phyloP scores from a whole-genome alignment of 2,329 filamentous ascomycete genomes.

The Ascochyta koolunga region DNA sequence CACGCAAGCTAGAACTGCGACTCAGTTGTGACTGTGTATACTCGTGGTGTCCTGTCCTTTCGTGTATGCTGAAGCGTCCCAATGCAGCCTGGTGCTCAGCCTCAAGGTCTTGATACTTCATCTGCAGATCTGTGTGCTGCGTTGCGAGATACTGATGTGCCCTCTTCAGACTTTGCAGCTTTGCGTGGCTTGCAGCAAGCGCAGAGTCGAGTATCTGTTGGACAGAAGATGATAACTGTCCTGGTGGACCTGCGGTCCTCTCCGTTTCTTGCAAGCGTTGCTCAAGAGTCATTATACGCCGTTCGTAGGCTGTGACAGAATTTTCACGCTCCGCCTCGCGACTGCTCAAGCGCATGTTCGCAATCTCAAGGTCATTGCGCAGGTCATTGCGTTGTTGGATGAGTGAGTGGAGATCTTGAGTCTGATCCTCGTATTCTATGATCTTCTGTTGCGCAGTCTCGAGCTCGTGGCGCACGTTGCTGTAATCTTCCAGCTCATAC shows the following conservation, averaged over 20 bases:
- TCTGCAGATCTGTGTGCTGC: constrained; percentile 58
- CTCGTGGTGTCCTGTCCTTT: constrained; percentile 25
- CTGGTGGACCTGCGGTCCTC: constrained; percentile 33
- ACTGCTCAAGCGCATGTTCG: constrained; percentile 63
- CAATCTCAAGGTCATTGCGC: constrained; percentile 63
- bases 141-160: constrained; percentile 58
- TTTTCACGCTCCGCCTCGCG: constrained; percentile 58
- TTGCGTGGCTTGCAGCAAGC: constrained; percentile 54
- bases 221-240: constrained; percentile 48
- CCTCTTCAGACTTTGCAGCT: constrained; percentile 58
- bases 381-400: constrained; percentile 65
- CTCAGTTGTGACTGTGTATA: constrained; percentile 27
- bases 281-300: constrained; percentile 56
- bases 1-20: constrained; percentile 37
- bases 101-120: constrained; percentile 52
- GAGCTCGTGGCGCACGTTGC: constrained; percentile 47
- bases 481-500: constrained; percentile 68
- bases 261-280: constrained; percentile 35
- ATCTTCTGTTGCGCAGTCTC: constrained; percentile 43
- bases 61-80: constrained; percentile 30
- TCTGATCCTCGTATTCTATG: constrained; percentile 36
- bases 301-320: constrained; percentile 55
- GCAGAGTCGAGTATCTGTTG: constrained; percentile 58
- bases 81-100: constrained; percentile 39
- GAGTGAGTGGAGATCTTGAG: constrained; percentile 57